phyloP scores from a whole-genome alignment of 306 rosid genomes.

The Arachis stenosperma region DNA sequence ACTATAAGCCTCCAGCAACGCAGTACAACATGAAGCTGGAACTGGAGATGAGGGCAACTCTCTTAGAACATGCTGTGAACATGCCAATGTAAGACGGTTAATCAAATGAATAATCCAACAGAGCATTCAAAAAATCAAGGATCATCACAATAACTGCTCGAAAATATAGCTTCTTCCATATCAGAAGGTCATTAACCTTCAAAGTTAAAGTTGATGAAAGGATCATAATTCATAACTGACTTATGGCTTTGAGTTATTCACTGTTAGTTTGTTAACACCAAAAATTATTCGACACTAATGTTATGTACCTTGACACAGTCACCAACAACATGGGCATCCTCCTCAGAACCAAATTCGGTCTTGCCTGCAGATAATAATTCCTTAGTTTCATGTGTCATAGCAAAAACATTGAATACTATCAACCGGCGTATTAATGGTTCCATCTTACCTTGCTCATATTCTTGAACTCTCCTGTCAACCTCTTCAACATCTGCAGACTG shows the following conservation, averaged over 20 bases:
- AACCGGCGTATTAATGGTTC: conserved; percentile 1
- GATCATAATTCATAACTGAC: background rate
- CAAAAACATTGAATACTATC: conserved; percentile 3
- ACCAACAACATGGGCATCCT: conserved; percentile 98
- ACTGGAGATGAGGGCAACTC: conserved; percentile 99
- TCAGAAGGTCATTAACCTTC: background rate
- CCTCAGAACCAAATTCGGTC: conserved; percentile 80
- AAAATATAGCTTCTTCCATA: conserved; percentile 27
- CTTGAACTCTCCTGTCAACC: conserved; percentile 95
- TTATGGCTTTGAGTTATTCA: conserved; percentile 1
- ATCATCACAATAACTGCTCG: background rate
- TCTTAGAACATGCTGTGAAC: conserved; percentile 88
- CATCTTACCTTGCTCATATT: conserved; percentile 84
- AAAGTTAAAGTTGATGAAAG: conserved; percentile 16
- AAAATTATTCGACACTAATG: conserved; percentile 13
- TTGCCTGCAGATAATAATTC: conserved; percentile 62
- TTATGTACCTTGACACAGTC: conserved; percentile 91
- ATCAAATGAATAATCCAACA: conserved; percentile 34
- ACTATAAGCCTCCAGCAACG: conserved; percentile 97
- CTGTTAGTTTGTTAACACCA: background rate
- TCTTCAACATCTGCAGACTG: conserved; percentile 99
- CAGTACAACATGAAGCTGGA: conserved; percentile 98
- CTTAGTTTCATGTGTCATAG: conserved; percentile 24
- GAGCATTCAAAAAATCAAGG: conserved; percentile 20
- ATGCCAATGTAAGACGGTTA: conserved; percentile 22